These are phyloP conservation scores for Sanghuangporus baumii DNA, from an alignment of 1,284 basidiomycete species.

Conservation along the genomic window DNA sequence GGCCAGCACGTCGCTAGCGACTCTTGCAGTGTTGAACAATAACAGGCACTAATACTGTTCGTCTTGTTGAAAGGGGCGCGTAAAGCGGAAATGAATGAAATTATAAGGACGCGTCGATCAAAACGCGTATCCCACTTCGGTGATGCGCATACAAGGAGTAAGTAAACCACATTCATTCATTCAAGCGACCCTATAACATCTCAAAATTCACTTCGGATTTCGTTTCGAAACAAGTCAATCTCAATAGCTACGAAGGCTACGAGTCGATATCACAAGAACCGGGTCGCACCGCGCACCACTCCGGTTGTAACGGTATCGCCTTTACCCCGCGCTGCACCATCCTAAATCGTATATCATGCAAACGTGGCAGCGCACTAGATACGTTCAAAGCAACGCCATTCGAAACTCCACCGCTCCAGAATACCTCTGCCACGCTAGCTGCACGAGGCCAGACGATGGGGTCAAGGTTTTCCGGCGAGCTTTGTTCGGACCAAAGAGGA, in stretches of 20 bases:
- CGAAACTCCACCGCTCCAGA: slow-evolving; percentile 39
- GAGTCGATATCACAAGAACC: slow-evolving; percentile 39
- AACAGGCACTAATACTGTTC: neutral
- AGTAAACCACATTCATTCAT: neutral
- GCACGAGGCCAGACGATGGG: slow-evolving; percentile 41
- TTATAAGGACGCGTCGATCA: slow-evolving; percentile 2
- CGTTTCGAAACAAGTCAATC: neutral
- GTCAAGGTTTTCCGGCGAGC: slow-evolving; percentile 38
- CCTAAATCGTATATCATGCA: slow-evolving; percentile 61
- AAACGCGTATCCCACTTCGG: slow-evolving; percentile 4
- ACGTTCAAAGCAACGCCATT: slow-evolving; percentile 27
- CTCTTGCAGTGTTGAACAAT: neutral
- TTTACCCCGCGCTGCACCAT: slow-evolving; percentile 55
- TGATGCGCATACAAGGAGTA: slow-evolving; percentile 7
- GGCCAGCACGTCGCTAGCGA: neutral
- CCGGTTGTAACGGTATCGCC: slow-evolving; percentile 61
- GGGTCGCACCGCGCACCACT: slow-evolving; percentile 66
- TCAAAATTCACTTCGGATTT: neutral
- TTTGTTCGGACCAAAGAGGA: slow-evolving; percentile 43
- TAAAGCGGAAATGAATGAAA: neutral
- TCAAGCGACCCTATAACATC: neutral
- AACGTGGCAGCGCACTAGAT: slow-evolving; percentile 44
- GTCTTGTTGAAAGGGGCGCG: neutral
- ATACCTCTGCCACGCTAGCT: slow-evolving; percentile 43
- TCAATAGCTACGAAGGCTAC: neutral